Conservation (phyloP, 176 grass and related monocot genomes). For the Avena eriantha region DNA sequence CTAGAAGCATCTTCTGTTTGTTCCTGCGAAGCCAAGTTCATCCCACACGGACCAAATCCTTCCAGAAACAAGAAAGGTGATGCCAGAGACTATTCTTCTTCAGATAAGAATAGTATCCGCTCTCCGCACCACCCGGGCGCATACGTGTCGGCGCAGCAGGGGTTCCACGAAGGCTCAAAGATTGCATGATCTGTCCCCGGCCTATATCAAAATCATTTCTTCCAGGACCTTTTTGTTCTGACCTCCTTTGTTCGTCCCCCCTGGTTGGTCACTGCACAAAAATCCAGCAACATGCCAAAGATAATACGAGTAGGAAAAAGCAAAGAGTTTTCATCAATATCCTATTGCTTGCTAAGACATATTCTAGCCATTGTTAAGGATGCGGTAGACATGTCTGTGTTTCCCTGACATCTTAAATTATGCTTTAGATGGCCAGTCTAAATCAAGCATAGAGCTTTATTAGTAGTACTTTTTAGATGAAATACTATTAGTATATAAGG, state of each 20-base stretch:
- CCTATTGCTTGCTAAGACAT: conserved; percentile 26
- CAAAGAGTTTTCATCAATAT: conserved; percentile 31
- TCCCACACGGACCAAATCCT: conserved; percentile 36
- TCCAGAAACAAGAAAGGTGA: conserved; percentile 41
- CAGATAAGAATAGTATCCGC: conserved; percentile 46
- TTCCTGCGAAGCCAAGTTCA: conserved; percentile 17
- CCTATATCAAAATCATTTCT: conserved; percentile 9
- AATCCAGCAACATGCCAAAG: conserved; percentile 27
- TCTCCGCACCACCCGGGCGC: background rate
- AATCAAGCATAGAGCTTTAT: background rate
- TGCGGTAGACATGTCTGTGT: conserved; percentile 1
- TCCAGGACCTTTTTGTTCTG: conserved; percentile 38
- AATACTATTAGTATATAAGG: background rate
- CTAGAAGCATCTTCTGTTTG: conserved; percentile 20
- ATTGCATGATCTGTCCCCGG: conserved; percentile 31
- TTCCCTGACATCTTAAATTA: conserved; percentile 29
- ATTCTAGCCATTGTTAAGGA: conserved; percentile 4
- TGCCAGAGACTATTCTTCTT: conserved; percentile 42
- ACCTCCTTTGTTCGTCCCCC: conserved; percentile 38
- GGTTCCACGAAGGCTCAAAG: conserved; percentile 33
- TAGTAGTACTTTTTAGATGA: background rate
- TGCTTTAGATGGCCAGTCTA: background rate
- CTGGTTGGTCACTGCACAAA: conserved; percentile 41
- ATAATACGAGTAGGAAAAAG: conserved; percentile 29
- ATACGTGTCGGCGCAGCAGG: conserved; percentile 6